Conservation (phyloP, 176 grass and related monocot genomes). For the Elymus sibiricus region DNA sequence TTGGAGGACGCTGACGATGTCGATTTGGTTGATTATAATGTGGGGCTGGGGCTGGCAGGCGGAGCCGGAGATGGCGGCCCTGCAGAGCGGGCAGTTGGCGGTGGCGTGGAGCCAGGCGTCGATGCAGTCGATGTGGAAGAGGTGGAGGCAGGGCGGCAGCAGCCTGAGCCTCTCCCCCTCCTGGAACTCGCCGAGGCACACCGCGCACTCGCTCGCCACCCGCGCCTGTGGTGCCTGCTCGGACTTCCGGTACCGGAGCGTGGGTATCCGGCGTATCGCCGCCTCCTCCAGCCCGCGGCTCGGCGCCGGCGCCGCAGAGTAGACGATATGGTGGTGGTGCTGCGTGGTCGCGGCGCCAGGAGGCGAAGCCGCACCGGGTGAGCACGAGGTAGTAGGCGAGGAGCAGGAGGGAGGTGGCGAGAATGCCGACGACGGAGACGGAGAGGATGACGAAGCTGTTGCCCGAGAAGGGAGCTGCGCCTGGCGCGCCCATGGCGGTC, state of each 20-base stretch:
- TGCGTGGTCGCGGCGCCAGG: background rate
- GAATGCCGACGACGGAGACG: constrained; percentile 62
- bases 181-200: constrained; percentile 74
- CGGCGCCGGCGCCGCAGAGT: background rate
- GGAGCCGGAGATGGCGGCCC: constrained; percentile 31
- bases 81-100: constrained; percentile 82
- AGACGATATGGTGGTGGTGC: constrained; percentile 6
- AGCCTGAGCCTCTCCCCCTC: constrained; percentile 56
- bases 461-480: background rate
- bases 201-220: constrained; percentile 44
- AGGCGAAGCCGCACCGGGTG: constrained; percentile 47
- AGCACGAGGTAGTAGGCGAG: constrained; percentile 76
- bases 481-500: background rate
- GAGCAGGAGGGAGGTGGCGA: constrained; percentile 54
- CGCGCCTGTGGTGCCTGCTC: background rate
- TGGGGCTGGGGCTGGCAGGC: background rate
- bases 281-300: constrained; percentile 41
- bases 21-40: background rate
- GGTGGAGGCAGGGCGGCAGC: constrained; percentile 75
- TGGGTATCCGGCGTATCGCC: constrained; percentile 56
- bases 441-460: constrained; percentile 51
- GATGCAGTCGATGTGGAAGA: constrained; percentile 96
- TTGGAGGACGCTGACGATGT: background rate
- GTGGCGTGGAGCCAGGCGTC: constrained; percentile 85
- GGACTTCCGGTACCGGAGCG: constrained; percentile 41